phyloP scores from a whole-genome alignment of 2,329 filamentous ascomycete species.

The Beauveria varroae region DNA sequence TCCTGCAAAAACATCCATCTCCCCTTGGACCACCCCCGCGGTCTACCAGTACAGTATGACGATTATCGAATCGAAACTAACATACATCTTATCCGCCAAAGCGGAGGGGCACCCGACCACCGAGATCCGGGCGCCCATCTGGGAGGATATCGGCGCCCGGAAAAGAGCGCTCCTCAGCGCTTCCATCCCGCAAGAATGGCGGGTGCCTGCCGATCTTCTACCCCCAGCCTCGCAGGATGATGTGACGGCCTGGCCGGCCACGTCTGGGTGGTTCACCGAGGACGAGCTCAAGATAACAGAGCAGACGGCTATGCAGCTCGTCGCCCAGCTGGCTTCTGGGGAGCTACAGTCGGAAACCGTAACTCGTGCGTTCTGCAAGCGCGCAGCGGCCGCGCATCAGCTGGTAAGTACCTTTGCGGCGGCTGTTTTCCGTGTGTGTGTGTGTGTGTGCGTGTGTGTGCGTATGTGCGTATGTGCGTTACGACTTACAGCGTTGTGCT shows the following conservation, averaged over 20 bases:
- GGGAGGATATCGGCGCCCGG: constrained; percentile 34
- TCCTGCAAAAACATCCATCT: neutral
- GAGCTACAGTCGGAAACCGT: constrained; percentile 33
- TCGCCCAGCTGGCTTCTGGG: constrained; percentile 28
- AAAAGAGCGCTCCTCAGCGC: constrained; percentile 35
- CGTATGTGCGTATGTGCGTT: no score
- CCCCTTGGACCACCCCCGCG: neutral
- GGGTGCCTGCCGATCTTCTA: constrained; percentile 43
- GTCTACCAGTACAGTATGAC: neutral
- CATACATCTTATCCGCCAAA: neutral
- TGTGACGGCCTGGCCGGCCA: constrained; percentile 47
- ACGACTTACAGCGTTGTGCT: neutral
- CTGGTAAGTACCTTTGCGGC: constrained; percentile 39
- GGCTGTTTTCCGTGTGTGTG: constrained; percentile 16
- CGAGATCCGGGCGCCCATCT: constrained; percentile 16
- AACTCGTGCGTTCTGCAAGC: constrained; percentile 45
- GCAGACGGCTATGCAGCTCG: constrained; percentile 33
- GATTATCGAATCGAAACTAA: neutral
- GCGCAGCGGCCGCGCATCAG: constrained; percentile 49
- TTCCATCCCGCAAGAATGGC: constrained; percentile 52
- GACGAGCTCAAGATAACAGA: constrained; percentile 40
- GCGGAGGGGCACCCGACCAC: neutral
- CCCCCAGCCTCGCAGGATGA: constrained; percentile 47
- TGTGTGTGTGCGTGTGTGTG: no score
- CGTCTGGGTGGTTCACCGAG: constrained; percentile 51